A percentile compares a stretch with the other conserved stretches of the same genome.
phyloP scores from a whole-genome alignment of 768 basidiomycete genomes.

The Naganishia vishniacii region DNA sequence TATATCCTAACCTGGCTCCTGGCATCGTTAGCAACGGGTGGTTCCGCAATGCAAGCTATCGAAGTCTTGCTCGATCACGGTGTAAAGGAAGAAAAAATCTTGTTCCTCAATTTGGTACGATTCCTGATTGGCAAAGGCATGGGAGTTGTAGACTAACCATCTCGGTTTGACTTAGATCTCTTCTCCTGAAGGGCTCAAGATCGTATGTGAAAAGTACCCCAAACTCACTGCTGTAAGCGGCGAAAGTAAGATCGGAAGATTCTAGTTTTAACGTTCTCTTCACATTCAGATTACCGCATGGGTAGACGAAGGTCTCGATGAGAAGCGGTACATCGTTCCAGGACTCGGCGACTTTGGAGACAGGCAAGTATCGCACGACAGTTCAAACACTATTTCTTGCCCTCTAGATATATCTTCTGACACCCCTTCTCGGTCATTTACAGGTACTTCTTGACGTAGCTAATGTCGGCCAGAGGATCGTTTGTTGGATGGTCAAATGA shows the following conservation, averaged over 20 bases:
- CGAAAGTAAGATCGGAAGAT: too few relatives aligned
- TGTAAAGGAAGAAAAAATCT: constrained; percentile 88
- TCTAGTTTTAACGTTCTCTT: too few relatives aligned
- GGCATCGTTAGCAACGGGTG: constrained; percentile 68
- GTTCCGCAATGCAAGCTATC: constrained; percentile 94
- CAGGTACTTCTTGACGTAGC: constrained; percentile 20
- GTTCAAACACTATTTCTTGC: too few relatives aligned
- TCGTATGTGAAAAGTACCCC: constrained; percentile 71
- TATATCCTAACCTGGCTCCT: not conserved
- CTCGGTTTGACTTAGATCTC: constrained; percentile 58
- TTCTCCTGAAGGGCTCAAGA: constrained; percentile 78
- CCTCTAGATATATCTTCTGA: too few relatives aligned
- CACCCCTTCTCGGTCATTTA: not conserved
- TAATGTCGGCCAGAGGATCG: not conserved
- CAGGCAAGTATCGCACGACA: too few relatives aligned
- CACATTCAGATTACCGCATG: constrained; percentile 74
- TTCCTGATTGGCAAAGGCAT: too few relatives aligned
- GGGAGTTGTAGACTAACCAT: not conserved
- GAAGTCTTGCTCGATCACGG: constrained; percentile 87
- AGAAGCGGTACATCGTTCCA: constrained; percentile 82
- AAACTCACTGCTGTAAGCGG: constrained; percentile 68
- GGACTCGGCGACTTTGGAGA: constrained; percentile 98
- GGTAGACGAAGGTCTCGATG: constrained; percentile 89
- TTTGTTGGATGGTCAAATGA: not conserved
- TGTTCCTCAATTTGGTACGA: constrained; percentile 93